Conservation (phyloP, 352 stramenopile genomes). For the Globisporangium perplexum region DNA sequence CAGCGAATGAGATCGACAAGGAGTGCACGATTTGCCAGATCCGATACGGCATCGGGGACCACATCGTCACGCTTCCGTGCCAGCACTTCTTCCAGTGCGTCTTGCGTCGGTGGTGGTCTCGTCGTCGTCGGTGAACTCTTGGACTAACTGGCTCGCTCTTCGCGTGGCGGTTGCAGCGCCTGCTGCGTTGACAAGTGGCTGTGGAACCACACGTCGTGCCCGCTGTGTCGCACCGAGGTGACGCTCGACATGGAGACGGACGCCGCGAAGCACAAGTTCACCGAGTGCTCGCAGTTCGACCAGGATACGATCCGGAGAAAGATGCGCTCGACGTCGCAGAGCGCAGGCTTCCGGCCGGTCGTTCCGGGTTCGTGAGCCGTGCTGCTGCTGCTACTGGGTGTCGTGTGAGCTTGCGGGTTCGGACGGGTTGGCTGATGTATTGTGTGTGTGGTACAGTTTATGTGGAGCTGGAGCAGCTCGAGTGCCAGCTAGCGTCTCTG, state of each 20-base stretch:
- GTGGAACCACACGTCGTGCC: conserved; percentile 84
- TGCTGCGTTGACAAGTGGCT: conserved; percentile 84
- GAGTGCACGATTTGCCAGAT: conserved; percentile 85
- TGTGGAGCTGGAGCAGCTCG: conserved; percentile 15
- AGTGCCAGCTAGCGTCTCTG: conserved; percentile 17
- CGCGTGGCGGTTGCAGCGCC: conserved; percentile 27
- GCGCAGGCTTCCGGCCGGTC: conserved; percentile 61
- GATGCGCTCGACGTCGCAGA: conserved; percentile 65
- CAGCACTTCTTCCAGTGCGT: conserved; percentile 88
- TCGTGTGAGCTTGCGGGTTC: neutral
- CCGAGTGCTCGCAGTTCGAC: conserved; percentile 59
- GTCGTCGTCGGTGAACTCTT: neutral
- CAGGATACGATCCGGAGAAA: conserved; percentile 69
- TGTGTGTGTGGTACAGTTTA: conserved; percentile 4
- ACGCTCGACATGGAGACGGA: conserved; percentile 42
- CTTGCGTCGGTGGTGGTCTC: neutral
- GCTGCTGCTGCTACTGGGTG: neutral
- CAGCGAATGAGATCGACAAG: conserved; percentile 77
- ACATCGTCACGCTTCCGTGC: conserved; percentile 78
- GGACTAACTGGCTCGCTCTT: neutral
- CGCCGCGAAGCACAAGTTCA: conserved; percentile 67
- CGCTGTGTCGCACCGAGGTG: conserved; percentile 76
- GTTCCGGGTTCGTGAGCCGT: conserved; percentile 38
- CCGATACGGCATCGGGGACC: conserved; percentile 75
- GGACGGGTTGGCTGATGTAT: neutral